Evolutionary conservation across 1,284 basidiomycete genomes (phyloP), one percentile per base, ranked within the genome.

Genomic region (Rhizoctonia solani): DNA sequence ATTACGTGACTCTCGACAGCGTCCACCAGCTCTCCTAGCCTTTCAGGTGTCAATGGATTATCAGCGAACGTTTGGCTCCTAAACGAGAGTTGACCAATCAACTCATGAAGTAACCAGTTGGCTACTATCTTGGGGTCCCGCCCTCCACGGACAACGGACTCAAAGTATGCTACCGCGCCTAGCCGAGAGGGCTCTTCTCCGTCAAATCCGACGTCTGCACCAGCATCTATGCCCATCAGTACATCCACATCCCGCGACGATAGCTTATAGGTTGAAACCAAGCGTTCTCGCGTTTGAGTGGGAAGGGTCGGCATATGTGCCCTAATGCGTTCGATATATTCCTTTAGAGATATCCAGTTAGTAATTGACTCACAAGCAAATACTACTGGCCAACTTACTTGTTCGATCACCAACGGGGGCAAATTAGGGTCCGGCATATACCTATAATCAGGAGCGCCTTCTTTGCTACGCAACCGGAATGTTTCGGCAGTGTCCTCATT

Each of bases 401-500:
- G 75, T 67, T 82, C 81, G n/a, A 98, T 76, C 27, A 87, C 74
- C 3, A 95, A 76, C 0, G 89, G 85, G 0, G 93, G 93, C 0
- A 99, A 78, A 74, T 99, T 98, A 0, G 93, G 88, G 75, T 99
- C 97, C 0, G 97, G 97, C 93, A 99, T 95, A 79, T 98, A 99
- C 5, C 96, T 84, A 76, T 99, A 99, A 75, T 99, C 96, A 3
- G 91, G 91, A 0, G 93, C 90, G 73, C 95, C 92, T 74, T 98
- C 96, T 77, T 99, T 99, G 52, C 85, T 87, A 46, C 97, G 84
- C 68, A 98, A 78, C 21, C 81, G 82, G 78, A 87, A 95, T 0
- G 97, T 99, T 74, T 89, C 83, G 11, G 88, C 89, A 1, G 81
- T 86, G 63, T 87, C 79, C 75, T 95, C 93, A 76, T 98, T 87